These are phyloP conservation scores for Jatropha multifida DNA, from an alignment of 441 rosid genomes.

Conservation along the genomic window DNA sequence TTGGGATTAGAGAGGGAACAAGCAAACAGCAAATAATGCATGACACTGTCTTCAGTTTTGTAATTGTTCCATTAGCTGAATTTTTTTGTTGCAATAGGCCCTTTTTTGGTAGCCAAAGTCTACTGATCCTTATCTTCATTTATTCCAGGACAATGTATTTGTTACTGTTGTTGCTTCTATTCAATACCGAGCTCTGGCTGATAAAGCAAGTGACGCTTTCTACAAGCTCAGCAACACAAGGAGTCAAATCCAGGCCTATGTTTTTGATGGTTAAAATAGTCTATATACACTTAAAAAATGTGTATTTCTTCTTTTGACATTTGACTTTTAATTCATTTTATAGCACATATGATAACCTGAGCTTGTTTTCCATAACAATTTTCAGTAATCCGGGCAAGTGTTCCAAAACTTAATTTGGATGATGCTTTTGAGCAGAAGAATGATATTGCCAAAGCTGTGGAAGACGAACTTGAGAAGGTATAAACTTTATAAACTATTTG, in stretches of 20 bases:
- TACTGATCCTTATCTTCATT: slow-evolving; percentile 5
- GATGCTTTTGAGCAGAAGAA: slow-evolving; percentile 37
- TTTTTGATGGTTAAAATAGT: slow-evolving; percentile 49
- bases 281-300: neutral
- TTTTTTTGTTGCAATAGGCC: neutral
- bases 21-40: neutral
- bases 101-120: neutral
- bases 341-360: neutral
- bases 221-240: slow-evolving; percentile 70
- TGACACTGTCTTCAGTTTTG: neutral
- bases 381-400: slow-evolving; percentile 32
- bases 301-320: neutral
- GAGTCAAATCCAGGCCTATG: slow-evolving; percentile 69
- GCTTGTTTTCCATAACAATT: neutral
- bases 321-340: neutral
- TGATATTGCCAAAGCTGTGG: slow-evolving; percentile 40
- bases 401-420: slow-evolving; percentile 33
- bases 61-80: neutral
- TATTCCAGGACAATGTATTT: slow-evolving; percentile 67
- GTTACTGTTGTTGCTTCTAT: slow-evolving; percentile 76
- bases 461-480: slow-evolving; percentile 36
- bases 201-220: slow-evolving; percentile 63
- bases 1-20: neutral
- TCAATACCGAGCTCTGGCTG: slow-evolving; percentile 66
- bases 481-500: neutral